Conservation (phyloP, 257 asterid species). For the Nicotiana obtusifolia region DNA sequence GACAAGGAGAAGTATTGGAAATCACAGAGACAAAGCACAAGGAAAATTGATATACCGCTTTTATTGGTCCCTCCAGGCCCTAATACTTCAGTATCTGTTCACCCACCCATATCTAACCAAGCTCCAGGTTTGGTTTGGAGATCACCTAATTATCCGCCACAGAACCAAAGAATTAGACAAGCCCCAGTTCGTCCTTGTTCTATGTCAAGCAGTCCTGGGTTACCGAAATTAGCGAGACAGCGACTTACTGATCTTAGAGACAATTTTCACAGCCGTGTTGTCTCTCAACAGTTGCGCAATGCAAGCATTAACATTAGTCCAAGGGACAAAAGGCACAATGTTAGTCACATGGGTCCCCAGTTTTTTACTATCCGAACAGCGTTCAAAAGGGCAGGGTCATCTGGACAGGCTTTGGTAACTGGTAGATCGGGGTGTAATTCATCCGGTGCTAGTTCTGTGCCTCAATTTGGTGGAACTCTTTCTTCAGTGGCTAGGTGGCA, state of each 20-base stretch:
- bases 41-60: conserved; percentile 25
- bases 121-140: conserved; percentile 15
- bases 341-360: conserved; percentile 25
- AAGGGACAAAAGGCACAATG: conserved; percentile 23
- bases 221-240: conserved; percentile 18
- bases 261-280: conserved; percentile 19
- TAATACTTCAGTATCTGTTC: conserved; percentile 11
- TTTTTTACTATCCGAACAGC: conserved; percentile 21
- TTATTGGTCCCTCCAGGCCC: conserved; percentile 12
- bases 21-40: conserved; percentile 44
- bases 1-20: conserved; percentile 71
- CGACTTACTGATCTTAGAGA: conserved; percentile 20
- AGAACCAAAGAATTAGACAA: conserved; percentile 19
- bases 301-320: conserved; percentile 15
- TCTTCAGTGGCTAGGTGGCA: conserved; percentile 21
- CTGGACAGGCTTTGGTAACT: conserved; percentile 18
- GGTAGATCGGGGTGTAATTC: conserved; percentile 17
- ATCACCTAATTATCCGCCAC: conserved; percentile 15
- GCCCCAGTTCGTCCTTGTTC: conserved; percentile 28
- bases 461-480: conserved; percentile 22
- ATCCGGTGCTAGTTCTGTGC: neutral
- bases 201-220: conserved; percentile 21
- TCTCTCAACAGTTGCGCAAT: conserved; percentile 22
- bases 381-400: conserved; percentile 26
- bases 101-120: conserved; percentile 18